Evolutionary conservation across 306 rosid genomes (phyloP).

Genomic region (Trichosanthes cucumerina): DNA sequence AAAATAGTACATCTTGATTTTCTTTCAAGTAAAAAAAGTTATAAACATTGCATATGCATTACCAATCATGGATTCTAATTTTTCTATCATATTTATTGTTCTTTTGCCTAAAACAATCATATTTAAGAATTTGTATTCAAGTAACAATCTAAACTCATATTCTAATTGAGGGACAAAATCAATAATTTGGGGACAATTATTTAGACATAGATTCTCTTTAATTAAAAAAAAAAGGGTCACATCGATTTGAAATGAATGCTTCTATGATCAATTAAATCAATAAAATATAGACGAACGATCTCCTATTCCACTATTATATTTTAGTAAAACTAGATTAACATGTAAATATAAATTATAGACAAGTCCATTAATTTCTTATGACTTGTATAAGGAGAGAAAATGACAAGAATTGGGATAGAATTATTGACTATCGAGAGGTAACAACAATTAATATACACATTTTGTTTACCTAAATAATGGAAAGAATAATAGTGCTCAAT

Average conservation of each 20-base stretch:
- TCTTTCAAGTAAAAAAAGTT: not conserved
- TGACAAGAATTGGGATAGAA: not conserved
- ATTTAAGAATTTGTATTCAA: too few relatives aligned
- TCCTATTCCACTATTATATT: too few relatives aligned
- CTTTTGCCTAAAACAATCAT: not conserved
- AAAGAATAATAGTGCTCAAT: not conserved
- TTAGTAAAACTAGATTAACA: not conserved
- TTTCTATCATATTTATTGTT: not conserved
- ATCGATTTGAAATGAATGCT: not conserved
- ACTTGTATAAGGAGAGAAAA: not conserved
- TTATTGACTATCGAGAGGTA: not conserved
- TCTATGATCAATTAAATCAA: not conserved
- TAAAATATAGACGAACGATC: not conserved
- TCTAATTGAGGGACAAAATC: too few relatives aligned
- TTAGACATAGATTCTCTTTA: not conserved
- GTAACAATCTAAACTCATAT: too few relatives aligned
- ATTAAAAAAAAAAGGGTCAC: not conserved
- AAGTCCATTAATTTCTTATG: not conserved
- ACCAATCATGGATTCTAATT: not conserved
- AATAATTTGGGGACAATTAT: not conserved
- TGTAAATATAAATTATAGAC: not conserved
- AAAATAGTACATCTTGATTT: not conserved
- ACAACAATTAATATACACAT: not conserved
- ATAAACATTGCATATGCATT: not conserved
- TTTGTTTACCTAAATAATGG: not conserved